A percentile compares a stretch with the other conserved stretches of the same genome.
These are phyloP conservation scores for Tuber magnatum DNA, from an alignment of 495 filamentous ascomycete genomes.

Conservation along the genomic window DNA sequence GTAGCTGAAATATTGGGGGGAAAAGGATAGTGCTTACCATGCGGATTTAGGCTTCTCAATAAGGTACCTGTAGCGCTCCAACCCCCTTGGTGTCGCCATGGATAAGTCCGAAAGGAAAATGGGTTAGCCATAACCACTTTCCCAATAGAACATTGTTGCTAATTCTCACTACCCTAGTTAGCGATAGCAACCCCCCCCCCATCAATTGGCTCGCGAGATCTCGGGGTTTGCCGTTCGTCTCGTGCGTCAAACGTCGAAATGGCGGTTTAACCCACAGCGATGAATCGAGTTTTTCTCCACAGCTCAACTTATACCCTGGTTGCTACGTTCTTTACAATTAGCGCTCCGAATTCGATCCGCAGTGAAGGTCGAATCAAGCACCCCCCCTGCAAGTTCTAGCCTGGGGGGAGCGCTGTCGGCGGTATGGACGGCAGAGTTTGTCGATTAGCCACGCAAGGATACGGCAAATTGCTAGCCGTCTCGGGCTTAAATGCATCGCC, in stretches of 20 bases:
- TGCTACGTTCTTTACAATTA: constrained; percentile 2
- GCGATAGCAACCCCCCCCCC: not conserved
- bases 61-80: not conserved
- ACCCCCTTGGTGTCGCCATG: not conserved
- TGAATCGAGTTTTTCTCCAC: not conserved
- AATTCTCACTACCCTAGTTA: not conserved
- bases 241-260: not conserved
- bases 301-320: not conserved
- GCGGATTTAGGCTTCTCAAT: not conserved
- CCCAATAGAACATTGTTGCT: not conserved
- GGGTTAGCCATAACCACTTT: not conserved
- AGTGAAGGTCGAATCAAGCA: not conserved
- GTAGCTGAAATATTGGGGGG: not conserved
- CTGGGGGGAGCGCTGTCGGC: not conserved
- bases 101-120: not conserved
- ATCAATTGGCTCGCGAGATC: not conserved
- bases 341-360: not conserved
- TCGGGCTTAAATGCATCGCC: not conserved
- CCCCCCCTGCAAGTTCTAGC: constrained; percentile 1
- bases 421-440: constrained; percentile 8
- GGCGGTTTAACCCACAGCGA: constrained; percentile 5
- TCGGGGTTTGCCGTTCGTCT: not conserved
- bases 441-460: not conserved
- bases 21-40: not conserved
- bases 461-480: constrained; percentile 5